Percentiles rank a stretch among this genome's conserved stretches.
Conservation (phyloP, 2,329 filamentous ascomycete species). For the Cladosporium sp. region DNA sequence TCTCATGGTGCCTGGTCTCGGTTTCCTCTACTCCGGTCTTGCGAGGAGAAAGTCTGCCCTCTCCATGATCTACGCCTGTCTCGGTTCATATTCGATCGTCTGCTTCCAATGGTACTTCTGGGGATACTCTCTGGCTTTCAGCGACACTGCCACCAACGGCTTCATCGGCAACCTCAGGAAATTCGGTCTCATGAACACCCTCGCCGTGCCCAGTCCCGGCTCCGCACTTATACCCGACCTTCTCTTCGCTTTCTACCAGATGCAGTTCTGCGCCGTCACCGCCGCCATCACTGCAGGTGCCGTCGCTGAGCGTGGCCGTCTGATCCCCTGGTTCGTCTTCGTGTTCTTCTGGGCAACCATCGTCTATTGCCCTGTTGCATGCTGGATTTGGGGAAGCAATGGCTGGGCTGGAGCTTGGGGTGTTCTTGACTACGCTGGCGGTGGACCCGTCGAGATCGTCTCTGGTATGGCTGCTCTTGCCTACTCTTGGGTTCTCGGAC, state of each 20-base stretch:
- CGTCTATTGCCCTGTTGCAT: conserved; percentile 94
- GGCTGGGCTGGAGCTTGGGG: conserved; percentile 90
- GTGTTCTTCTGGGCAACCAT: conserved; percentile 93
- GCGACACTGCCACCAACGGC: conserved; percentile 70
- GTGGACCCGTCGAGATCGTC: conserved; percentile 93
- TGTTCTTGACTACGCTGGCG: conserved; percentile 92
- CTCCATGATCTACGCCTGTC: conserved; percentile 94
- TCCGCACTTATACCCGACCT: conserved; percentile 84
- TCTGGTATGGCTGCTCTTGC: conserved; percentile 90
- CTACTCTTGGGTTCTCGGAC: conserved; percentile 92
- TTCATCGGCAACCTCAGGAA: conserved; percentile 89
- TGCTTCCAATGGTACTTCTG: conserved; percentile 99
- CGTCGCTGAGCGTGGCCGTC: conserved; percentile 86
- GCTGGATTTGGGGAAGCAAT: conserved; percentile 94
- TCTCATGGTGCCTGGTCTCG: conserved; percentile 94
- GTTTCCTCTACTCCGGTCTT: conserved; percentile 94
- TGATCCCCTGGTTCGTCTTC: conserved; percentile 92
- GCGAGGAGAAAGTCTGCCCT: conserved; percentile 96
- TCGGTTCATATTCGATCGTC: conserved; percentile 87
- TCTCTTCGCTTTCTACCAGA: conserved; percentile 91
- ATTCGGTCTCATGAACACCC: conserved; percentile 81
- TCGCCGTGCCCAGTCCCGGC: conserved; percentile 79
- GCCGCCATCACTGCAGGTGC: conserved; percentile 87
- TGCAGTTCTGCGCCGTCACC: conserved; percentile 96
- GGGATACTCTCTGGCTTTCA: conserved; percentile 96